Evolutionary conservation across 148 eudicot genomes (phyloP).

Genomic region (Euryodendron excelsum): DNA sequence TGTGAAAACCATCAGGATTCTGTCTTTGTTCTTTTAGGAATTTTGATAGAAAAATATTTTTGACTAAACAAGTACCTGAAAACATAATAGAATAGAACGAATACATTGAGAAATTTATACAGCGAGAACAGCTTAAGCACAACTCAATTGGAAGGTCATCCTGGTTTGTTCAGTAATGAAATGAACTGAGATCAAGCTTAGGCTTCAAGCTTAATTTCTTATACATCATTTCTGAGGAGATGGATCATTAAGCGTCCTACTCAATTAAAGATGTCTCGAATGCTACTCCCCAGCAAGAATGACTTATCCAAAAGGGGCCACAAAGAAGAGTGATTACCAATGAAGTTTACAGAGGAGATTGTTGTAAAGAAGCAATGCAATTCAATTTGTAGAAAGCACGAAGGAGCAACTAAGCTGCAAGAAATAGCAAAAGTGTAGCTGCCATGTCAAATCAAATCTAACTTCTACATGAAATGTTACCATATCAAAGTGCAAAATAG

Average conservation of each 20-base stretch:
- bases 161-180: neutral
- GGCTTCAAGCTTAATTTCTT: neutral
- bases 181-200: neutral
- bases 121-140: neutral
- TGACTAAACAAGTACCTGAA: neutral
- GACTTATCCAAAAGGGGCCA: neutral
- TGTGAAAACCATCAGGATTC: neutral
- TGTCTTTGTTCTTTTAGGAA: neutral
- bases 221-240: neutral
- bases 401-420: neutral
- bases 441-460: neutral
- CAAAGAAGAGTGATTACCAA: neutral
- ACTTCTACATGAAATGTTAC: neutral
- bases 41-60: neutral
- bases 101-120: neutral
- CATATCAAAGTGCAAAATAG: neutral
- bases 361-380: too few relatives aligned
- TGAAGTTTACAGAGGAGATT: too few relatives aligned
- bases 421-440: neutral
- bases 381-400: neutral
- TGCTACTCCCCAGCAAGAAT: neutral
- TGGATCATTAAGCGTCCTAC: neutral
- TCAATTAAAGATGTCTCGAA: neutral
- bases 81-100: neutral
- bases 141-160: neutral